Conservation (phyloP, 495 filamentous ascomycete species). For the Annulohypoxylon bovei region DNA sequence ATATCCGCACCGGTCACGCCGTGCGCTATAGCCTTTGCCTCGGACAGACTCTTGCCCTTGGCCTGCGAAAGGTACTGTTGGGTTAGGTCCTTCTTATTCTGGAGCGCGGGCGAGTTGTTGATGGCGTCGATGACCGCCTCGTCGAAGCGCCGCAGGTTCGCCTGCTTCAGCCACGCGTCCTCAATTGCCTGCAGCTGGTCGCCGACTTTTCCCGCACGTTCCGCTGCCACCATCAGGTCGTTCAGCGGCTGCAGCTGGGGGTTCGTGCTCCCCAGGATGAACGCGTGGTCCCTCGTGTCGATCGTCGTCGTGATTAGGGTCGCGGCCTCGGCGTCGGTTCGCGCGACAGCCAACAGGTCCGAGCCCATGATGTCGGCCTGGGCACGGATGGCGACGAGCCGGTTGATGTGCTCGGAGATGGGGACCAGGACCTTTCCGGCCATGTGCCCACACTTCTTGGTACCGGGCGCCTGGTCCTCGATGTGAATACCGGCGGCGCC, state of each 20-base stretch:
- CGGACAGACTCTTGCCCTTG: constrained; percentile 86
- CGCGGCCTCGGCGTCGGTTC: constrained; percentile 96
- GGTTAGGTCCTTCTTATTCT: constrained; percentile 74
- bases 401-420: constrained; percentile 98
- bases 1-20: constrained; percentile 82
- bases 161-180: constrained; percentile 83
- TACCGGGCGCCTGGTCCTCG: constrained; percentile 97
- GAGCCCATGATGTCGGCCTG: constrained; percentile 98
- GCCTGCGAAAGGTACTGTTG: constrained; percentile 69
- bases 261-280: constrained; percentile 92
- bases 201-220: constrained; percentile 82
- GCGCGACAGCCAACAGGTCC: constrained; percentile 89
- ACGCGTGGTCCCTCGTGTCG: constrained; percentile 91
- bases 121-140: constrained; percentile 89
- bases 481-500: constrained; percentile 98
- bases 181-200: constrained; percentile 89
- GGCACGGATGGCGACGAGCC: constrained; percentile 93
- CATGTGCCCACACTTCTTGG: constrained; percentile 99
- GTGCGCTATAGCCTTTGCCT: constrained; percentile 82
- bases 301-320: constrained; percentile 97
- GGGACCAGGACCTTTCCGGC: constrained; percentile 98
- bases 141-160: constrained; percentile 89
- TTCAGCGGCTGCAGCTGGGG: constrained; percentile 82
- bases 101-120: constrained; percentile 61
- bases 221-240: constrained; percentile 90